A percentile compares a stretch with the other conserved stretches of the same genome.
Evolutionary conservation across 768 basidiomycete genomes (phyloP).

Genomic region (Suillus decipiens): DNA sequence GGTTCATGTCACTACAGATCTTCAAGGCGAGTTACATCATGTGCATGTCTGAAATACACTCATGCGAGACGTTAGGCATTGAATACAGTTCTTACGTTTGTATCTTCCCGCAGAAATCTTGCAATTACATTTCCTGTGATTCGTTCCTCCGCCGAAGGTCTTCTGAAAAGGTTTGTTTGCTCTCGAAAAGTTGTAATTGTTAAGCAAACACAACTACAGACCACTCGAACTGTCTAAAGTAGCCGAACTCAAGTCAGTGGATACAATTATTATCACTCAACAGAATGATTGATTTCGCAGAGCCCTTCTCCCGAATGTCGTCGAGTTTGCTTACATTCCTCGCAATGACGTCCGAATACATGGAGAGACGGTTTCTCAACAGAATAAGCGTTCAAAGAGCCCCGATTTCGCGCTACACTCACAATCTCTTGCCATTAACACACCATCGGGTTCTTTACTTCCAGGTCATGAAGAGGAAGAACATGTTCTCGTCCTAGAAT

Average conservation of each 20-base stretch:
- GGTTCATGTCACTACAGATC: conserved; percentile 33
- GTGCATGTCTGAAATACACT: background rate
- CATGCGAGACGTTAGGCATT: conserved; percentile 54
- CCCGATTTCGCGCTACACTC: conserved; percentile 43
- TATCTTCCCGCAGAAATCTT: conserved; percentile 77
- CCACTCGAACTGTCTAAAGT: conserved; percentile 77
- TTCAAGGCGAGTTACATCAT: conserved; percentile 38
- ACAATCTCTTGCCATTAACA: conserved; percentile 1
- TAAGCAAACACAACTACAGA: conserved; percentile 39
- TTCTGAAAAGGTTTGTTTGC: conserved; percentile 65
- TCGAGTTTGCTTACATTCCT: conserved; percentile 83
- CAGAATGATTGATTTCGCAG: conserved; percentile 36
- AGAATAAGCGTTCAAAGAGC: conserved; percentile 33
- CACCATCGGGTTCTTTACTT: conserved; percentile 26
- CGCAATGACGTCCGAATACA: conserved; percentile 60
- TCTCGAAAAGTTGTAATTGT: background rate
- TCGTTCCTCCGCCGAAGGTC: conserved; percentile 75
- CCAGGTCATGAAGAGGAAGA: conserved; percentile 37
- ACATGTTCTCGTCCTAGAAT: conserved; percentile 53
- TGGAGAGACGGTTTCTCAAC: conserved; percentile 31
- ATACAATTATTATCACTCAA: background rate
- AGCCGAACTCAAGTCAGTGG: conserved; percentile 76
- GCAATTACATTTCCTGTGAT: conserved; percentile 79
- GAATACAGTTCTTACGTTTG: conserved; percentile 87
- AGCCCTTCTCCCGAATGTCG: conserved; percentile 76